Conservation (phyloP, 129 eudicot genomes). For the Pseudognaphalium luteoalbum region DNA sequence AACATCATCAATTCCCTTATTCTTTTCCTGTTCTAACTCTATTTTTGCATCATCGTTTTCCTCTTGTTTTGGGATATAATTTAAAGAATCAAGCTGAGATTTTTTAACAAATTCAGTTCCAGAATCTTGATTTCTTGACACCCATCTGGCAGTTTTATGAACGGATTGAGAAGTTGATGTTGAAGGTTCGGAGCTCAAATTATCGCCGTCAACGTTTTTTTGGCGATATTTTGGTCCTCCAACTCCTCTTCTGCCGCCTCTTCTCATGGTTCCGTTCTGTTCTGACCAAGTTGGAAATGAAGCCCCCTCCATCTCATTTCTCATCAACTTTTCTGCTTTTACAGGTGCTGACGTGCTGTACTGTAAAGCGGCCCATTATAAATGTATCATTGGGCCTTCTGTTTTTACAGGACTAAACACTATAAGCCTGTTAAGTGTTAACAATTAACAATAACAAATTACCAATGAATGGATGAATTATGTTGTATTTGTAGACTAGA, state of each 20-base stretch:
- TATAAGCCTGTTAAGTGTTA: too few relatives aligned
- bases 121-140: conserved; percentile 25
- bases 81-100: conserved; percentile 32
- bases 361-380: background rate
- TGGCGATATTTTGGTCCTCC: conserved; percentile 18
- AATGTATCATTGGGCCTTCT: background rate
- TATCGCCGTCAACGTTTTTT: conserved; percentile 14
- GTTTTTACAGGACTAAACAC: background rate
- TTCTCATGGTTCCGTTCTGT: conserved; percentile 18
- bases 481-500: too few relatives aligned
- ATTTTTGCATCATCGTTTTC: conserved; percentile 13
- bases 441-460: too few relatives aligned
- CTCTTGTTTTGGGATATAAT: conserved; percentile 16
- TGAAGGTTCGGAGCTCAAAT: conserved; percentile 33
- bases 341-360: too few relatives aligned
- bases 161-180: conserved; percentile 10
- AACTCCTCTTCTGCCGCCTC: conserved; percentile 27
- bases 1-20: conserved; percentile 11
- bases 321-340: too few relatives aligned
- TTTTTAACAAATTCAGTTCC: conserved; percentile 36
- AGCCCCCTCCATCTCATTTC: background rate
- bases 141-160: conserved; percentile 39
- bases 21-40: conserved; percentile 14
- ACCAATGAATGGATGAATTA: too few relatives aligned
- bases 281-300: background rate